These are phyloP conservation scores for Maudiozyma bulderi DNA, from an alignment of 805 yeast genomes.

Conservation along the genomic window DNA sequence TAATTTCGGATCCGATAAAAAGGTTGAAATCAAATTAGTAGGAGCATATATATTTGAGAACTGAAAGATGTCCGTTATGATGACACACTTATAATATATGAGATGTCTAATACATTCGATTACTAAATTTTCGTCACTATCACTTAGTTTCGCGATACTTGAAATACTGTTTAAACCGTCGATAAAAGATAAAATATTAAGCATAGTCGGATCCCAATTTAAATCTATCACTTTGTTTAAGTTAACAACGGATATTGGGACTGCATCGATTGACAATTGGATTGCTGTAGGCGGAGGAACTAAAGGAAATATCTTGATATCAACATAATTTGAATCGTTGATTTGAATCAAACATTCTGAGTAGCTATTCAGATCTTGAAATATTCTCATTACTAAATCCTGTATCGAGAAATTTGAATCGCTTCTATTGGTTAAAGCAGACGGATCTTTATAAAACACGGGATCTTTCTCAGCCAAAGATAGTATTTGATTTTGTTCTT, in stretches of 20 bases:
- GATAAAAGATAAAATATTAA: conserved; percentile 73
- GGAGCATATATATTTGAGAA: conserved; percentile 84
- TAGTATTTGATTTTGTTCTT: conserved; percentile 74
- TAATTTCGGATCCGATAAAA: conserved; percentile 54
- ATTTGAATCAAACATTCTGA: conserved; percentile 94
- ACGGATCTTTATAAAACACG: conserved; percentile 9
- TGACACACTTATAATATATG: conserved; percentile 79
- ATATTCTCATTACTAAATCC: conserved; percentile 79
- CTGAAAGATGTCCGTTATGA: conserved; percentile 79
- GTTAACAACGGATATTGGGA: conserved; percentile 82
- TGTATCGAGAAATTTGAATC: conserved; percentile 43
- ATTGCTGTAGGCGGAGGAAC: conserved; percentile 66
- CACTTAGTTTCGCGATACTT: conserved; percentile 66
- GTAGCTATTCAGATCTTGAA: conserved; percentile 86
- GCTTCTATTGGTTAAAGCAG: conserved; percentile 2
- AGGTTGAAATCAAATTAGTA: conserved; percentile 62
- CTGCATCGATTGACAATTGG: conserved; percentile 68
- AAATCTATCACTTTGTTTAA: conserved; percentile 67
- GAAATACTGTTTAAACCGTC: conserved; percentile 81
- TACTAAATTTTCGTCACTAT: conserved; percentile 70
- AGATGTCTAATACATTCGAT: conserved; percentile 85
- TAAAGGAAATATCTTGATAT: conserved; percentile 89
- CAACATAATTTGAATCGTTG: conserved; percentile 80
- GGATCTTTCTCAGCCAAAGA: conserved; percentile 44
- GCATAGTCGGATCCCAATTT: conserved; percentile 96